Conservation (phyloP, 2,329 filamentous ascomycete species). For the Coccinonectria pachysandricola region DNA sequence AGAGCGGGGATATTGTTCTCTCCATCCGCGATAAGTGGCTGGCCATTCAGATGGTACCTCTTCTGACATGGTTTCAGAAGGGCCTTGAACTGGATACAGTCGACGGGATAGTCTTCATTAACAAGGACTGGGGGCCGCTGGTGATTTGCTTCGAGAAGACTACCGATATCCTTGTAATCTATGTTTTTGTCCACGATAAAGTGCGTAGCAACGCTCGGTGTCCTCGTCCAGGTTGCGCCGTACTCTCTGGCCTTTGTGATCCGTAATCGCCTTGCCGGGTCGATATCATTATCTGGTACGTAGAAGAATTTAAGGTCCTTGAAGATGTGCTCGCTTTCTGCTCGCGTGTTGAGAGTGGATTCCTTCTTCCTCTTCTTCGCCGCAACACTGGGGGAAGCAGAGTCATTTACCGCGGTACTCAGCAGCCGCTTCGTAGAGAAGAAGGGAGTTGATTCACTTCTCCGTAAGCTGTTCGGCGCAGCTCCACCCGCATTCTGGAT, state of each 20-base stretch:
- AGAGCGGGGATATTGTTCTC: background rate
- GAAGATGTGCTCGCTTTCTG: conserved; percentile 48
- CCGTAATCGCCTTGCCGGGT: conserved; percentile 53
- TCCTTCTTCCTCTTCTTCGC: conserved; percentile 38
- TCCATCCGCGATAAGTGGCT: conserved; percentile 17
- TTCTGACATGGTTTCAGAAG: conserved; percentile 48
- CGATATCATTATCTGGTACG: conserved; percentile 69
- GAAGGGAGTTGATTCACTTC: conserved; percentile 23
- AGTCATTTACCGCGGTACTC: conserved; percentile 7
- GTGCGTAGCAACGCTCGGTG: conserved; percentile 57
- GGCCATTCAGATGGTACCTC: conserved; percentile 49
- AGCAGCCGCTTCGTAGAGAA: conserved; percentile 10
- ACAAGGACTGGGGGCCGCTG: conserved; percentile 40
- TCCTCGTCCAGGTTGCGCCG: conserved; percentile 61
- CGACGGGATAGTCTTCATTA: conserved; percentile 57
- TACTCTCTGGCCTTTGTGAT: conserved; percentile 67
- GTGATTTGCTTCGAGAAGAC: conserved; percentile 19
- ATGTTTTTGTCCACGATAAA: conserved; percentile 66
- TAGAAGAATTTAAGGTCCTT: conserved; percentile 59
- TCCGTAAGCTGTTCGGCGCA: conserved; percentile 8
- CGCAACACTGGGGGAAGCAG: conserved; percentile 14
- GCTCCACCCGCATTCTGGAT: conserved; percentile 17
- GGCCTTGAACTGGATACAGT: conserved; percentile 51
- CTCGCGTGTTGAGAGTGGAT: conserved; percentile 31
- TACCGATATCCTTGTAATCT: conserved; percentile 50